Base-by-base conservation (phyloP, 768 basidiomycete genomes). In the Tephrocybe sp. region DNA sequence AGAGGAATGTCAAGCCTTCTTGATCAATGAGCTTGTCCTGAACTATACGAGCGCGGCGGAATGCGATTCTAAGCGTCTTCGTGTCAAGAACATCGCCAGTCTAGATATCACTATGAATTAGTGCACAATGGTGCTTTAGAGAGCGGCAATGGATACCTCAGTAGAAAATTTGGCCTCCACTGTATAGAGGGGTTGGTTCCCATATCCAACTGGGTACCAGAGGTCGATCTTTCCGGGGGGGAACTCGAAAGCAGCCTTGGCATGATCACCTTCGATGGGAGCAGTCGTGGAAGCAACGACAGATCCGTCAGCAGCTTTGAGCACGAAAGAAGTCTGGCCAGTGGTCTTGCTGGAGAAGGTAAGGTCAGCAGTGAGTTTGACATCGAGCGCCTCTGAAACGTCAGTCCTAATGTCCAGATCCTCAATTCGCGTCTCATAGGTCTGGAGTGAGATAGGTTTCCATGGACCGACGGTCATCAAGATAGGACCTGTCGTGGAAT, bases 401-500 rank as follows among this genome's bases (percentile, higher is more conserved):
- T 67, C 60, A 19, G 69, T 73, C 43, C 82, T 79, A 52, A 88
- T 70, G 54, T 84, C 81, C 42, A 92, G 61, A 46, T 91, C 85
- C 4, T 67, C 64, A 47, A 95, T 79, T 45, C 83, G 77, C 29
- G 74, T 69, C 10, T 72, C 61, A 67, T 92, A 95, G 0, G 76
- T 69, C 51, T 94, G 82, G 11, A 95, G 74, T 16, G 61, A 69
- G 48, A 95, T 74, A 3, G 88, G 86, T 57, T 85, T 87, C 91
- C 90, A 95, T 21, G 93, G 93, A 12, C 93, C 94, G 37, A 78
- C 70, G 4, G 89, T 93, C 84, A 95, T 86, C 29, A 95, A 65
- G 16, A 92, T 66, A 19, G 93, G 94, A 46, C 91, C 87, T 86
- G 55, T 24, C 30, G 37, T 37, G 42, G 11, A n/a, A n/a, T n/a